phyloP scores from a whole-genome alignment of 2,329 filamentous ascomycete species.

The Aspergillus luchuensis region DNA sequence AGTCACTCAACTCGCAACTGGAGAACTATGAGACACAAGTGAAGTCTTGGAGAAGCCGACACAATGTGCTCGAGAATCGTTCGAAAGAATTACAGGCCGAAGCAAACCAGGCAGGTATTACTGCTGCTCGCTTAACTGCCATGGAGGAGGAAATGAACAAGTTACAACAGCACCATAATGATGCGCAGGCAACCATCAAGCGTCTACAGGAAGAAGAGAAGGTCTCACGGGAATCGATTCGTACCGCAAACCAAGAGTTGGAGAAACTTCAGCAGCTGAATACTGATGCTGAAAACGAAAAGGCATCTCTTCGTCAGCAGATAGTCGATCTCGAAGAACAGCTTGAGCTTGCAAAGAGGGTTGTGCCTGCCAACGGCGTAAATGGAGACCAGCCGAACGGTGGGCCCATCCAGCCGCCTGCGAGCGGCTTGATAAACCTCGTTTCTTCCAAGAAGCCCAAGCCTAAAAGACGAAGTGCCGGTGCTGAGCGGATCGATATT shows the following conservation, averaged over 20 bases:
- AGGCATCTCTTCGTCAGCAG: constrained; percentile 80
- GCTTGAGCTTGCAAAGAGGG: constrained; percentile 80
- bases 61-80: constrained; percentile 84
- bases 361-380: constrained; percentile 67
- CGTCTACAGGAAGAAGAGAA: constrained; percentile 93
- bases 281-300: constrained; percentile 79
- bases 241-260: constrained; percentile 76
- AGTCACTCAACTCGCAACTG: constrained; percentile 80
- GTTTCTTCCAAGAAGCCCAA: constrained; percentile 98
- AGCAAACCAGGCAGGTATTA: constrained; percentile 96
- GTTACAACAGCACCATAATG: constrained; percentile 83
- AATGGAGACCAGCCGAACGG: constrained; percentile 68
- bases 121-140: constrained; percentile 81
- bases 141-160: constrained; percentile 97
- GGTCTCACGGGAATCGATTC: constrained; percentile 78
- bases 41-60: constrained; percentile 91
- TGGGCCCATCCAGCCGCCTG: constrained; percentile 54
- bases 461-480: constrained; percentile 75
- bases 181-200: constrained; percentile 87
- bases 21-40: constrained; percentile 96
- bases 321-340: constrained; percentile 89
- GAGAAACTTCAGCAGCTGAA: constrained; percentile 75
- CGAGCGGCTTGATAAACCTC: constrained; percentile 87
- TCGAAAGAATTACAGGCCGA: constrained; percentile 94
- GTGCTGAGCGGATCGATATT: constrained; percentile 77